Conservation (phyloP, 2,329 filamentous ascomycete species). For the Calonectria pauciramosa region DNA sequence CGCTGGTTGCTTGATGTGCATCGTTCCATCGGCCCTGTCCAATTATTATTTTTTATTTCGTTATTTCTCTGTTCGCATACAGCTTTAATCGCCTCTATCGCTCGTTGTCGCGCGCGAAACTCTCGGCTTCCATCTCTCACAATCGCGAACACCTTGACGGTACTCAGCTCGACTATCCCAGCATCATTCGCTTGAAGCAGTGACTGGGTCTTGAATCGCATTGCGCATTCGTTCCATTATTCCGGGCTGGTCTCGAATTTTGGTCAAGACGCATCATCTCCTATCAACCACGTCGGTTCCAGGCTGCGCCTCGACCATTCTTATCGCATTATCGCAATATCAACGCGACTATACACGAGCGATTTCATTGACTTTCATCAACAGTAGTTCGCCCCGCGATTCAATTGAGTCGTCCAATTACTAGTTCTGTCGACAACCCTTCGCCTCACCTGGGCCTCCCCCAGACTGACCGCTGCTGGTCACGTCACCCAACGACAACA, state of each 20-base stretch:
- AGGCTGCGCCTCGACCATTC: conserved; percentile 53
- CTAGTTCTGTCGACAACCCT: conserved; percentile 23
- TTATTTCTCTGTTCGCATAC: conserved; percentile 58
- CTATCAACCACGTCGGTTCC: conserved; percentile 40
- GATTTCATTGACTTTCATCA: conserved; percentile 18
- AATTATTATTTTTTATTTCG: conserved; percentile 46
- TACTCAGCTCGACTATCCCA: conserved; percentile 49
- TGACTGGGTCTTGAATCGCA: conserved; percentile 52
- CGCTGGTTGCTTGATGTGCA: conserved; percentile 45
- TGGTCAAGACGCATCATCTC: conserved; percentile 46
- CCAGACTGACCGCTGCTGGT: conserved; percentile 43
- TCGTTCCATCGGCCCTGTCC: conserved; percentile 43
- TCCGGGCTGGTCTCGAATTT: conserved; percentile 65
- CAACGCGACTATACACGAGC: conserved; percentile 10
- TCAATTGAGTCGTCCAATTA: conserved; percentile 33
- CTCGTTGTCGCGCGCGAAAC: conserved; percentile 46
- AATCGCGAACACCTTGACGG: conserved; percentile 56
- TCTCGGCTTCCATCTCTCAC: conserved; percentile 48
- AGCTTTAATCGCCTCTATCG: conserved; percentile 56
- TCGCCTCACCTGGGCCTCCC: conserved; percentile 35
- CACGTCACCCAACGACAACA: conserved; percentile 44
- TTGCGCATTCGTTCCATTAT: conserved; percentile 49
- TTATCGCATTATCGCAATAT: conserved; percentile 26
- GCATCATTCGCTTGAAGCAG: conserved; percentile 62
- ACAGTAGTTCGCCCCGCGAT: conserved; percentile 25